Percentiles rank a stretch among this genome's conserved stretches.
phyloP scores from a whole-genome alignment of 768 basidiomycete genomes.

The Xerocomellus chrysenteron region DNA sequence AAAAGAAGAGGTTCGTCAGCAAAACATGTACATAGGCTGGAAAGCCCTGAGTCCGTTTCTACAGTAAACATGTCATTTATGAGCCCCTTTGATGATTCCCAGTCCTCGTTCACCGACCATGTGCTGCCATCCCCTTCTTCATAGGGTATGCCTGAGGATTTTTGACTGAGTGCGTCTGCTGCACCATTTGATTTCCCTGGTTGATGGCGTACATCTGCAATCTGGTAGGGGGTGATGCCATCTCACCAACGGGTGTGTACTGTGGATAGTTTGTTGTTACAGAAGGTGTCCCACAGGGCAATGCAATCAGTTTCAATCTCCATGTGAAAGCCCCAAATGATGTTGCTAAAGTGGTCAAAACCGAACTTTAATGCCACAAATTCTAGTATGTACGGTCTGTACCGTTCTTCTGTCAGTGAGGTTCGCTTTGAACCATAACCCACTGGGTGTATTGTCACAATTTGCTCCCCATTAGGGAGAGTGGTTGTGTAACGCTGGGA shows the following conservation, averaged over 20 bases:
- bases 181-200: no score
- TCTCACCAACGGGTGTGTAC: constrained; percentile 34
- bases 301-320: no score
- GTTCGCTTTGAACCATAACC: constrained; percentile 34
- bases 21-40: not conserved
- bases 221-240: no score
- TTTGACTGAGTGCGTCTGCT: no score
- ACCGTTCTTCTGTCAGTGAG: constrained; percentile 30
- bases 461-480: not conserved
- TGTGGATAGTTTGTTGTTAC: constrained; percentile 6
- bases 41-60: not conserved
- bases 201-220: no score
- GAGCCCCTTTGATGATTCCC: constrained; percentile 2
- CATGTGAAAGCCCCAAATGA: constrained; percentile 30
- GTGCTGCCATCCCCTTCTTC: constrained; percentile 29
- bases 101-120: constrained; percentile 34
- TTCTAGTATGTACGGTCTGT: constrained; percentile 36
- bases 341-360: constrained; percentile 33
- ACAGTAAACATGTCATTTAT: not conserved
- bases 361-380: constrained; percentile 26
- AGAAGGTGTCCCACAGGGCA: constrained; percentile 26
- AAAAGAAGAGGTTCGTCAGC: not conserved
- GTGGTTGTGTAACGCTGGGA: constrained; percentile 15
- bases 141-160: no score
- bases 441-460: not conserved